A percentile compares a stretch with the other conserved stretches of the same genome.
phyloP scores from a whole-genome alignment of 2,329 filamentous ascomycete species.

The Penicillium griseofulvum region DNA sequence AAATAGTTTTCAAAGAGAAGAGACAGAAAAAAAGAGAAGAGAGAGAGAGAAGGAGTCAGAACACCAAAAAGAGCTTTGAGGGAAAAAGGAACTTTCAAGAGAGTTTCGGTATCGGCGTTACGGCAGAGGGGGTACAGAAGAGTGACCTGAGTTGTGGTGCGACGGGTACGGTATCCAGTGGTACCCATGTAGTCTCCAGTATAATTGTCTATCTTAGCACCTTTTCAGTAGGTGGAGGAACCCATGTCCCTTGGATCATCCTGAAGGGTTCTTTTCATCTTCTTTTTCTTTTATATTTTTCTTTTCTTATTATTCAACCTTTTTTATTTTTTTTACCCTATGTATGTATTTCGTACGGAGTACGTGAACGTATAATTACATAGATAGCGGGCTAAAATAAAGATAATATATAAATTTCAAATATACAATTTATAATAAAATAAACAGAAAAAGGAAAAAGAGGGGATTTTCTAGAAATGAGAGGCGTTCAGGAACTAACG shows the following conservation, averaged over 20 bases:
- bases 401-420: too few species aligned
- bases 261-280: not conserved
- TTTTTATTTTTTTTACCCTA: not conserved
- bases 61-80: slow-evolving; percentile 10
- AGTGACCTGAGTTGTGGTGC: slow-evolving; percentile 4
- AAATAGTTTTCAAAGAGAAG: slow-evolving; percentile 4
- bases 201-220: slow-evolving; percentile 20
- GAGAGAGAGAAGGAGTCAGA: not conserved
- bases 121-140: slow-evolving; percentile 4
- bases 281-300: not conserved
- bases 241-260: slow-evolving; percentile 20
- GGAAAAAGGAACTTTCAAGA: slow-evolving; percentile 4
- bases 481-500: slow-evolving; percentile 13
- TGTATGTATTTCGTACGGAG: not conserved
- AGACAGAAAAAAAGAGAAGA: not conserved
- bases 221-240: slow-evolving; percentile 20
- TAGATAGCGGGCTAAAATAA: not conserved
- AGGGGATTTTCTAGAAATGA: slow-evolving; percentile 4
- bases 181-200: slow-evolving; percentile 6
- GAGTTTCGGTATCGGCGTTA: slow-evolving; percentile 17
- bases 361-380: too few species aligned
- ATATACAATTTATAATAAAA: not conserved
- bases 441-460: not conserved
- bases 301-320: not conserved
- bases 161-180: not conserved